phyloP scores from a whole-genome alignment of 2,329 filamentous ascomycete species.

The Hypoxylon sp. region DNA sequence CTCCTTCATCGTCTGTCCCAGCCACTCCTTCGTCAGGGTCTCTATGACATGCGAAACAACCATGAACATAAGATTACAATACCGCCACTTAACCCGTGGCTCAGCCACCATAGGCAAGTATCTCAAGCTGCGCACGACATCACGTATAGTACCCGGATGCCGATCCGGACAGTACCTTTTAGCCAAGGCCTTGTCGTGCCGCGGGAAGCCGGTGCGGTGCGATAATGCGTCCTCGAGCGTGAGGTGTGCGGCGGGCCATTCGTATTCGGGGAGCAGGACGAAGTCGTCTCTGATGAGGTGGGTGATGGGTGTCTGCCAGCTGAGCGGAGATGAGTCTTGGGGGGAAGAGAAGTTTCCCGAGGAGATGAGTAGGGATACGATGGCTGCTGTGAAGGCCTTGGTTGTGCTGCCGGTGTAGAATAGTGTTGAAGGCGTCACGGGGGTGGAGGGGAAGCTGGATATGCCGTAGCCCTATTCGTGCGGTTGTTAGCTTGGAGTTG shows the following conservation, averaged over 20 bases:
- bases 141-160: conserved; percentile 52
- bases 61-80: conserved; percentile 67
- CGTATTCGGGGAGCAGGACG: conserved; percentile 56
- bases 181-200: conserved; percentile 56
- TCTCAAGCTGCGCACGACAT: conserved; percentile 58
- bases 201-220: conserved; percentile 64
- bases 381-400: conserved; percentile 66
- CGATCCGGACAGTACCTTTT: conserved; percentile 51
- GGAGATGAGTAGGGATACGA: conserved; percentile 62
- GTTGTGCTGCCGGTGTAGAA: conserved; percentile 68
- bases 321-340: conserved; percentile 47
- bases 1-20: conserved; percentile 57
- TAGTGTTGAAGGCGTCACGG: conserved; percentile 62
- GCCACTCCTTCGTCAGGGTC: conserved; percentile 55
- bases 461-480: conserved; percentile 59
- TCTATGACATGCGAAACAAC: conserved; percentile 62
- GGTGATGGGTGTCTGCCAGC: conserved; percentile 62
- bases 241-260: conserved; percentile 59
- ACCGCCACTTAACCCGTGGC: conserved; percentile 61
- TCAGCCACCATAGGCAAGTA: conserved; percentile 60
- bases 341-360: conserved; percentile 54
- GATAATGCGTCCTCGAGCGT: conserved; percentile 67
- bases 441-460: conserved; percentile 54
- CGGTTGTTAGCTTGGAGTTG: conserved; percentile 18
- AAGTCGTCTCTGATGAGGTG: conserved; percentile 65